Percentiles rank a stretch among this genome's conserved stretches.
Evolutionary conservation across 164 flowering plant species (phyloP).

Genomic region (Hamamelis virginiana): DNA sequence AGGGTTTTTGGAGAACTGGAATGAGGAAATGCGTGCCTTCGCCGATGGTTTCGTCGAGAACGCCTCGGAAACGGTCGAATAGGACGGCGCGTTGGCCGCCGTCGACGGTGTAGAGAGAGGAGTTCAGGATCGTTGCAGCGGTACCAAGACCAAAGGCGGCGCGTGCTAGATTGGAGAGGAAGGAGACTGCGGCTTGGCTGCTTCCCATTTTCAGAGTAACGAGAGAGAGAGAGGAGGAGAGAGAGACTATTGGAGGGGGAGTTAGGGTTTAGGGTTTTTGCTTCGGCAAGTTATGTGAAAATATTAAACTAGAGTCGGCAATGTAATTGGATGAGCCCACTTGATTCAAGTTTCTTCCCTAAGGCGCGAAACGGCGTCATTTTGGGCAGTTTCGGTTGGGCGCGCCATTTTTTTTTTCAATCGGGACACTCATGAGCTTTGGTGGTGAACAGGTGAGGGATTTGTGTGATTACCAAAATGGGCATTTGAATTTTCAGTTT

Average conservation of each 20-base stretch:
- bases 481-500: too few species aligned
- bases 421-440: too few species aligned
- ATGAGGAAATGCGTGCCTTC: constrained; percentile 88
- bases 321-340: neutral
- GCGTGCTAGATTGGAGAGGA: constrained; percentile 62
- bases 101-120: constrained; percentile 31
- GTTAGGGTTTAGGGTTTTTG: constrained; percentile 7
- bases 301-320: neutral
- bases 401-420: too few species aligned
- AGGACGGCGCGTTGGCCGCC: constrained; percentile 40
- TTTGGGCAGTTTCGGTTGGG: too few species aligned
- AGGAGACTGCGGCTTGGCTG: constrained; percentile 54
- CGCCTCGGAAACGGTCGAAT: constrained; percentile 66
- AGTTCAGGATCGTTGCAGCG: constrained; percentile 42
- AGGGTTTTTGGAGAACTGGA: constrained; percentile 82
- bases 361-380: too few species aligned
- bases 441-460: too few species aligned
- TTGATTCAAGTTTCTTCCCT: too few species aligned
- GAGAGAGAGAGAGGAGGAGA: neutral
- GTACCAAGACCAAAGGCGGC: constrained; percentile 67
- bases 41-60: constrained; percentile 60
- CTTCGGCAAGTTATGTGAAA: neutral
- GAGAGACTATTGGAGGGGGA: too few species aligned
- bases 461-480: too few species aligned
- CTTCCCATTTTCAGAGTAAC: constrained; percentile 32